Evolutionary conservation across 2,329 filamentous ascomycete genomes (phyloP), one percentile per base, ranked within the genome.

Genomic region (Alternaria metachromatica): DNA sequence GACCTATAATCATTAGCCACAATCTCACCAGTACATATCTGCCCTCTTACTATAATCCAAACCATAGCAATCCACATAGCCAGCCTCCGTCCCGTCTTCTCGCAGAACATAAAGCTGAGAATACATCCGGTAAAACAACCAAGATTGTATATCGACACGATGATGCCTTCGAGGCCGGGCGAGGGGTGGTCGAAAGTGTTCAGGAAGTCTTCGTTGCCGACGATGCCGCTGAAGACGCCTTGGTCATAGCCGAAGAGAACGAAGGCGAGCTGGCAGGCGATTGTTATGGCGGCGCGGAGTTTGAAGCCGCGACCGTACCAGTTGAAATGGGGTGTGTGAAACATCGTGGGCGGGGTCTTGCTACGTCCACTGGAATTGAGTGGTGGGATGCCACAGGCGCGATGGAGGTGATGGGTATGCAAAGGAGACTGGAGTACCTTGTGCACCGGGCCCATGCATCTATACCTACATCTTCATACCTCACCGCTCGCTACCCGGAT

Each of bases 41-140:
- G n/a, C n/a, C n/a, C n/a, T n/a, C n/a, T n/a, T 28, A 28, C 26
- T 2, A 28, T 28, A 1, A 30, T 82, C 74, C 78, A 82, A 0
- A 74, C 73, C 81, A 82, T 82, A 5, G 80, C 80, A 26, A 82
- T 73, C 80, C 80, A 82, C 80, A 80, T 81, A 20, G 76, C 78
- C 23, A 75, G 58, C 28, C 79, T 71, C 25, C 80, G 61, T 1
- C 80, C 80, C 1, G 77, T 72, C 46, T 72, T 76, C 58, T 81
- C 80, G 44, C 78, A 80, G 10, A 77, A 75, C 3, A 80, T 60
- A 63, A 82, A 81, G 3, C 69, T 72, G 2, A 82, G 48, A 18
- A 82, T 78, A 56, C 78, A 81, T 28, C 80, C 80, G 0, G 72
- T 72, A 56, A 81, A 81, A 15, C 76, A 78, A 12, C 77, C 77